phyloP scores from a whole-genome alignment of 1,139 yeast genomes.

The Trichomonascaceae sp. region DNA sequence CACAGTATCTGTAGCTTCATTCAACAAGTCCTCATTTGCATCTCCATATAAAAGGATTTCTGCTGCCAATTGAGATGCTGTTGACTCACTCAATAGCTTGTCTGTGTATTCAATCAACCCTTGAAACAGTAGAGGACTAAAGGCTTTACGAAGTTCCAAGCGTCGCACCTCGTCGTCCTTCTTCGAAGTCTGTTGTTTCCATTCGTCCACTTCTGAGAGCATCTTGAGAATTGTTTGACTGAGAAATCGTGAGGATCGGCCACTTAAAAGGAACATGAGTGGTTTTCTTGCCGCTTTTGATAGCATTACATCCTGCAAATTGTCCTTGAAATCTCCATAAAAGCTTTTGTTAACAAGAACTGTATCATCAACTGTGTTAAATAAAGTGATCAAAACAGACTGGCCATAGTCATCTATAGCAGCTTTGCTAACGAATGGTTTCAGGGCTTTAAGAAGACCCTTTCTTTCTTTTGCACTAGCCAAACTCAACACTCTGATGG shows the following conservation, averaged over 20 bases:
- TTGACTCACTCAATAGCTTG: constrained; percentile 55
- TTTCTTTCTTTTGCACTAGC: constrained; percentile 95
- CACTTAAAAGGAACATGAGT: constrained; percentile 70
- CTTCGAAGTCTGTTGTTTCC: constrained; percentile 63
- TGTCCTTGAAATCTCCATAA: constrained; percentile 49
- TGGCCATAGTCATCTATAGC: constrained; percentile 85
- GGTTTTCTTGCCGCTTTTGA: constrained; percentile 88
- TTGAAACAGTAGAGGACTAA: constrained; percentile 61
- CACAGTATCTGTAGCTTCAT: constrained; percentile 46
- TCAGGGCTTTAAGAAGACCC: constrained; percentile 61
- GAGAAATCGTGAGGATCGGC: constrained; percentile 78
- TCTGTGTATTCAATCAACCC: constrained; percentile 45
- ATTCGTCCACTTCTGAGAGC: constrained; percentile 52
- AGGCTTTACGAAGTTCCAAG: constrained; percentile 56
- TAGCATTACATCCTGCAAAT: constrained; percentile 52
- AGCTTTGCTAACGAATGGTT: constrained; percentile 65
- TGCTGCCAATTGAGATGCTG: constrained; percentile 77
- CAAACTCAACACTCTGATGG: constrained; percentile 67
- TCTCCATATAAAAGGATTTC: constrained; percentile 63
- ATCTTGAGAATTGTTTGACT: constrained; percentile 62
- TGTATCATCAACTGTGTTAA: constrained; percentile 91
- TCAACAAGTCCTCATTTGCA: constrained; percentile 46
- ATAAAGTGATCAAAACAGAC: constrained; percentile 67
- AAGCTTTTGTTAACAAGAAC: constrained; percentile 73
- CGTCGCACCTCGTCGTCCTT: constrained; percentile 78